phyloP scores from a whole-genome alignment of 1,139 yeast species.

The Kodamaea derodonti region DNA sequence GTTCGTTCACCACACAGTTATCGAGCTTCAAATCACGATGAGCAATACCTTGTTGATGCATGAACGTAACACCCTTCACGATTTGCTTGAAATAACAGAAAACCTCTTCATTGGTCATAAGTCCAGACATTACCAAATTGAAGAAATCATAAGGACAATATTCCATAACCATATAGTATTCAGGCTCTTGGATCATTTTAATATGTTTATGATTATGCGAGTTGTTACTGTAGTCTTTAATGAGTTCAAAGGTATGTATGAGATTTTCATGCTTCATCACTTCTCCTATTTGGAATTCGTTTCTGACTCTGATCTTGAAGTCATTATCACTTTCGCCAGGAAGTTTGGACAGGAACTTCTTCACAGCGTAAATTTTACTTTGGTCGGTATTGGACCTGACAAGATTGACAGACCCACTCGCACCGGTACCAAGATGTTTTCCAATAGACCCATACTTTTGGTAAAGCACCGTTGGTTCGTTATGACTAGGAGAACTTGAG shows the following conservation, averaged over 20 bases:
- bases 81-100: conserved; percentile 70
- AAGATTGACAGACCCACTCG: conserved; percentile 70
- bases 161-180: conserved; percentile 68
- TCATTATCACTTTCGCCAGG: conserved; percentile 51
- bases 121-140: conserved; percentile 71
- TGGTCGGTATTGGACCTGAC: conserved; percentile 48
- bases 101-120: conserved; percentile 55
- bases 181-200: conserved; percentile 27
- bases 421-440: conserved; percentile 65
- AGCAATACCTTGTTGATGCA: conserved; percentile 68
- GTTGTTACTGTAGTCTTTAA: conserved; percentile 34
- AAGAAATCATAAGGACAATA: conserved; percentile 73
- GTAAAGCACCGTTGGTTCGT: conserved; percentile 12
- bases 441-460: conserved; percentile 59
- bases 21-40: conserved; percentile 76
- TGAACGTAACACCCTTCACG: conserved; percentile 53
- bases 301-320: conserved; percentile 59
- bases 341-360: conserved; percentile 57
- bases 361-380: conserved; percentile 56
- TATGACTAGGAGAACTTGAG: conserved; percentile 5
- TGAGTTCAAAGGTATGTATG: conserved; percentile 60
- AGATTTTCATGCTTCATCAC: conserved; percentile 58
- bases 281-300: conserved; percentile 65
- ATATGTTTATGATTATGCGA: conserved; percentile 5
- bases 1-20: conserved; percentile 63